These are phyloP conservation scores for Melaleuca alternifolia DNA, from an alignment of 345 rosid genomes.

Conservation along the genomic window DNA sequence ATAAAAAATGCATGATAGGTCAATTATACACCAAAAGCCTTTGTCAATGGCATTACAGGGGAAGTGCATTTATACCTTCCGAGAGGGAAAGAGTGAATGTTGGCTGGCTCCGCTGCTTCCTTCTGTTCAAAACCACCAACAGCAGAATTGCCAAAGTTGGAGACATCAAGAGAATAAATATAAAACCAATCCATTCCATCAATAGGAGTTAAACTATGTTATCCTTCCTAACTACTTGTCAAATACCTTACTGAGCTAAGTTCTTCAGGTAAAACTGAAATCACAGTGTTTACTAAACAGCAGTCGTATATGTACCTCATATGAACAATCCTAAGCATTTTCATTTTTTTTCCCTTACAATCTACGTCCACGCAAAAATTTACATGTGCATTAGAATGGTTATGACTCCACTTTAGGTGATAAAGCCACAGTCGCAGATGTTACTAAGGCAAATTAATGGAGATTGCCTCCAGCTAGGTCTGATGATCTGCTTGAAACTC, in stretches of 20 bases:
- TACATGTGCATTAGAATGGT: no score
- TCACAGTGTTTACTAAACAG: background rate
- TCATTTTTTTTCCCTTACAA: no score
- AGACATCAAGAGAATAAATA: background rate
- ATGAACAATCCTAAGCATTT: no score
- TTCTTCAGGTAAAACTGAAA: background rate
- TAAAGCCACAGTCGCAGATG: no score
- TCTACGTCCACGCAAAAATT: no score
- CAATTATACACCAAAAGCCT: fast-evolving
- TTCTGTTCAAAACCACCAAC: background rate
- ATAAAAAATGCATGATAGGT: background rate
- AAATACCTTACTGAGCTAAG: background rate
- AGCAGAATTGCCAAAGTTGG: background rate
- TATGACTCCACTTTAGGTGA: no score
- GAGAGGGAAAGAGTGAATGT: background rate
- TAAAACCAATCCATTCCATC: background rate
- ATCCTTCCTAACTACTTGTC: background rate
- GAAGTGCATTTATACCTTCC: background rate
- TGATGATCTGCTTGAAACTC: background rate
- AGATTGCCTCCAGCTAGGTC: fast-evolving
- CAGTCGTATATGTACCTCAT: no score
- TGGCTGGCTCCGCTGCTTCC: background rate
- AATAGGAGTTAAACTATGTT: background rate
- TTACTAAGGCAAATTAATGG: background rate
- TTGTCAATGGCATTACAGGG: fast-evolving